Evolutionary conservation across 2,329 filamentous ascomycete species (phyloP), one percentile per base, ranked within the genome.

Genomic region (Pseudogymnoascus sp.): DNA sequence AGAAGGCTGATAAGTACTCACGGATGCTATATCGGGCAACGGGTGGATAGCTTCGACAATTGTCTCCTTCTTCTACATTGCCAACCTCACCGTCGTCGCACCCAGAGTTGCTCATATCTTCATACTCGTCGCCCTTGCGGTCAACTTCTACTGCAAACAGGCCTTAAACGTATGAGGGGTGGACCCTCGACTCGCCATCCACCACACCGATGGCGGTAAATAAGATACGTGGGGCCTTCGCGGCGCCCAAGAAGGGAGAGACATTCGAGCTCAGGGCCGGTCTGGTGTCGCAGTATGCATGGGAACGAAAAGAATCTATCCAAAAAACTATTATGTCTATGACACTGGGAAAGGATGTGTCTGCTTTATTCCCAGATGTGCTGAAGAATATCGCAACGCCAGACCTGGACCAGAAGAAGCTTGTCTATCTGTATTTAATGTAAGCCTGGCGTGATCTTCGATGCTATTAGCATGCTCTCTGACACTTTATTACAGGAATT

Each of bases 301-400:
- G 96, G 79, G 95, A 99, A 84, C 88, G 92, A 73, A 99, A 99
- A 78, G 95, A 99, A 81, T 90, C 95, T 23, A 99, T 99, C 71
- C 95, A 99, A 76, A 97, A 96, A 83, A 99, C 95, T 68, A 99
- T 99, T 79, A 97, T 97, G 93, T 93, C 95, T 75, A 99, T 99
- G 95, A 99, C 95, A 1, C 77, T 99, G 70, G 95, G 95, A 76
- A 99, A 99, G 78, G 95, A 99, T 78, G 95, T 99, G 65, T 99
- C 95, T 62, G 90, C 93, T 63, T 81, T 99, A 67, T 99, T 99
- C 75, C 95, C 95, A 1, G 95, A 99, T 74, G 95, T 99, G 35
- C 81, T 99, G 68, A 99, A 99, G 83, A 99, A 99, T 74, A 99
- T 99, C 77, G 95, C 95, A 64, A 99, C 95, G 1, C 82, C 79